Percentiles rank a stretch among this genome's conserved stretches.
These are phyloP conservation scores for Pichia pseudocactophila DNA, from an alignment of 805 yeast genomes.

Conservation along the genomic window DNA sequence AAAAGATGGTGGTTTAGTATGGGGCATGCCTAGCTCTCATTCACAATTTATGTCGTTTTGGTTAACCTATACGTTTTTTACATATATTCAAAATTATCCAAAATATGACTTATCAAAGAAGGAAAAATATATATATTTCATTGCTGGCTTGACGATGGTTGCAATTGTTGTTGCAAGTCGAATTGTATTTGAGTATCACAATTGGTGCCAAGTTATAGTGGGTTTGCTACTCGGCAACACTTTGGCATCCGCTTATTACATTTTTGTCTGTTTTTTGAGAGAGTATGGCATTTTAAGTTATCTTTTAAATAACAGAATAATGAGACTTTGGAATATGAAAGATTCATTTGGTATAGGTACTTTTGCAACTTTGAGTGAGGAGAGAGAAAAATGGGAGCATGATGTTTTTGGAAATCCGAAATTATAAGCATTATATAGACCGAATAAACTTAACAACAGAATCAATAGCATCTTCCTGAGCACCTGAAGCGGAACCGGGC, in stretches of 20 bases:
- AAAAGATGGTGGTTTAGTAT: conserved; percentile 33
- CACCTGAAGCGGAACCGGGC: conserved; percentile 26
- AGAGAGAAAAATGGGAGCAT: conserved; percentile 21
- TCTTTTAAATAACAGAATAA: conserved; percentile 51
- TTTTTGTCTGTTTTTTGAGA: conserved; percentile 44
- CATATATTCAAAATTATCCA: conserved; percentile 33
- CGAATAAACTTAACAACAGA: conserved; percentile 8
- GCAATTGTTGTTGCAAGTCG: conserved; percentile 52
- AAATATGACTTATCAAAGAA: conserved; percentile 17
- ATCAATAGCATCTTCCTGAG: conserved; percentile 10
- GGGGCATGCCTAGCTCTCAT: conserved; percentile 97
- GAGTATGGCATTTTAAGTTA: conserved; percentile 61
- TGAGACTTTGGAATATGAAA: conserved; percentile 43
- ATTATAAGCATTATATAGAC: not conserved
- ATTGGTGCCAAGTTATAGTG: conserved; percentile 58
- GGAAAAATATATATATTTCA: conserved; percentile 12
- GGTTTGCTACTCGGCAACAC: conserved; percentile 60
- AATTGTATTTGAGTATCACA: conserved; percentile 72
- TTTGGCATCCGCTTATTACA: conserved; percentile 51
- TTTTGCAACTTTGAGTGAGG: conserved; percentile 14
- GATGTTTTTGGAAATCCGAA: not conserved
- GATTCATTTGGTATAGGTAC: conserved; percentile 38
- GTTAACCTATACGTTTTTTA: conserved; percentile 45
- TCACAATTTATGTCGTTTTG: conserved; percentile 92
- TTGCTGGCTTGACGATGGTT: not conserved